A percentile compares a stretch with the other conserved stretches of the same genome.
Conservation (phyloP, 768 basidiomycete species). For the Melanogaster broomeanus region DNA sequence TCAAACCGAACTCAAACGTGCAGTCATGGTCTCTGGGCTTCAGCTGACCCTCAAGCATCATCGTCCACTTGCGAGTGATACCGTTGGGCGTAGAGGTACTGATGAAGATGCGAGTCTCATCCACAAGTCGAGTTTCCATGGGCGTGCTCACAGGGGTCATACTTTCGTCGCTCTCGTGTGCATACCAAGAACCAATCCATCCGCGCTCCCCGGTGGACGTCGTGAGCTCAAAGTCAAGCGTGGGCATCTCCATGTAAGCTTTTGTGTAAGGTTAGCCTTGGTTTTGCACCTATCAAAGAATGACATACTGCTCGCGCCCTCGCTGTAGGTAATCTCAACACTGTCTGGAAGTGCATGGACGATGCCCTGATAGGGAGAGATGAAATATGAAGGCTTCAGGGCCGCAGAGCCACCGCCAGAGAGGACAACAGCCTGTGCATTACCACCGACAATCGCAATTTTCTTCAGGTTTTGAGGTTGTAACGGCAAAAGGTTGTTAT, state of each 20-base stretch:
- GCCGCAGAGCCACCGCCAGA: slow-evolving; percentile 77
- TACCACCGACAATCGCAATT: slow-evolving; percentile 71
- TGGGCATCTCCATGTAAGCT: slow-evolving; percentile 69
- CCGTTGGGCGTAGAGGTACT: slow-evolving; percentile 53
- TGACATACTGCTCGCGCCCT: slow-evolving; percentile 64
- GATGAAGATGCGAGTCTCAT: slow-evolving; percentile 70
- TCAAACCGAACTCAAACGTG: slow-evolving; percentile 71
- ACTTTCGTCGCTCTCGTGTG: slow-evolving; percentile 58
- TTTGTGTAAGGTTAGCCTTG: neutral
- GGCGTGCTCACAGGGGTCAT: slow-evolving; percentile 47
- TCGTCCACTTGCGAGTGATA: slow-evolving; percentile 63
- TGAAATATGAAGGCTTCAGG: slow-evolving; percentile 74
- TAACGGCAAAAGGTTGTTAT: slow-evolving; percentile 39
- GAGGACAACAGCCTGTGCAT: slow-evolving; percentile 62
- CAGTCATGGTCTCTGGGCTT: slow-evolving; percentile 55
- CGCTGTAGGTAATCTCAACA: slow-evolving; percentile 62
- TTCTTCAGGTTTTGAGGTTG: slow-evolving; percentile 54
- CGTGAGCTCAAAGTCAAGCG: slow-evolving; percentile 66
- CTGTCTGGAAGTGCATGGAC: slow-evolving; percentile 50
- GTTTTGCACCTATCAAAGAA: neutral
- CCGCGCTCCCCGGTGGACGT: slow-evolving; percentile 63
- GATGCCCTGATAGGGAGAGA: slow-evolving; percentile 79
- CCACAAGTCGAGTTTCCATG: slow-evolving; percentile 44
- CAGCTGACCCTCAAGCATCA: slow-evolving; percentile 60
- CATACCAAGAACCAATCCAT: slow-evolving; percentile 66